A percentile compares a stretch with the other conserved stretches of the same genome.
Evolutionary conservation across 2,329 filamentous ascomycete species (phyloP).

Genomic region (Paraphoma sp.): DNA sequence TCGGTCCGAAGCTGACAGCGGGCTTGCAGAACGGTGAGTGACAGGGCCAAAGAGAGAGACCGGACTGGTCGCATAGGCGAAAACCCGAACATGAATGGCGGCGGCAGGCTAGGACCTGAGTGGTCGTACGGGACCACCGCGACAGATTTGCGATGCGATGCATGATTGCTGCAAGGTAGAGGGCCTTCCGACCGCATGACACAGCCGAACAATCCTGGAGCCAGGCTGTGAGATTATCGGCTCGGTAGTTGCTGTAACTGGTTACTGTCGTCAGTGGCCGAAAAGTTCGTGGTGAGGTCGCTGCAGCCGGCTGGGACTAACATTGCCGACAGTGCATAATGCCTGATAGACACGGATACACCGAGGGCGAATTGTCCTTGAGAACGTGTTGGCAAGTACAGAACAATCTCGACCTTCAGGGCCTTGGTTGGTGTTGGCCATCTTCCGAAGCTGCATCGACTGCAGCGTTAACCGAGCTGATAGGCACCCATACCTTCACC

Average conservation of each 20-base stretch:
- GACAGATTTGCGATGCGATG: not conserved
- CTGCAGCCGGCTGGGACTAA: not conserved
- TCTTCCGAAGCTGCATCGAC: too few species aligned
- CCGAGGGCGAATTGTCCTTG: too few species aligned
- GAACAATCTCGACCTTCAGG: too few species aligned
- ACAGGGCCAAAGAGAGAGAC: not conserved
- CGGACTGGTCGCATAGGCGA: too few species aligned
- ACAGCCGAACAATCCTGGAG: not conserved
- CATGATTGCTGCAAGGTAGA: conserved; percentile 3
- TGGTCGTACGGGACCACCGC: not conserved
- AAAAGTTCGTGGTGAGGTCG: not conserved
- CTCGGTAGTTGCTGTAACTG: not conserved
- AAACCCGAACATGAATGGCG: too few species aligned
- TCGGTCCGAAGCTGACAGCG: not conserved
- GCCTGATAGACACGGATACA: too few species aligned
- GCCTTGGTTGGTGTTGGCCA: too few species aligned
- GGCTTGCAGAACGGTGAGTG: not conserved
- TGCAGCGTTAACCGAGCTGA: too few species aligned
- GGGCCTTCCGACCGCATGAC: not conserved
- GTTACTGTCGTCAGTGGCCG: not conserved
- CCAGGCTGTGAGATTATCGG: not conserved
- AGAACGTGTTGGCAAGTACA: too few species aligned
- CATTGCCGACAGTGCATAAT: too few species aligned
- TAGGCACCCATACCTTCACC: too few species aligned
- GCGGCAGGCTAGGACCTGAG: not conserved